Conservation (phyloP, 257 asterid genomes). For the Leptodermis oblonga region DNA sequence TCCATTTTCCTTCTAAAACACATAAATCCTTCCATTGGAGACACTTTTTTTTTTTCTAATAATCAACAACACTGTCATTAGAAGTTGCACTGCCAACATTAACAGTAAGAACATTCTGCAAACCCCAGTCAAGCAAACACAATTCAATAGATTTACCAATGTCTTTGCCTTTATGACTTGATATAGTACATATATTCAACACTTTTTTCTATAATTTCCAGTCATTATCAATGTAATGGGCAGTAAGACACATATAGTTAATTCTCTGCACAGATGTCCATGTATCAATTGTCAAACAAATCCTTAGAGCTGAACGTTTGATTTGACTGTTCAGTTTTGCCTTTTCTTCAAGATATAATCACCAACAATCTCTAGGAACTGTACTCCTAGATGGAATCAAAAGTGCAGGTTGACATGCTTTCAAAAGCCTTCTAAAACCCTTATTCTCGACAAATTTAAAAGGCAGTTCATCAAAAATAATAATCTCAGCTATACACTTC, state of each 20-base stretch:
- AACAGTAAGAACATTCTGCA: neutral
- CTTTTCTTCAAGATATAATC: neutral
- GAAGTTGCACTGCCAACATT: neutral
- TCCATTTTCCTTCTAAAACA: neutral
- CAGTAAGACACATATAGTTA: neutral
- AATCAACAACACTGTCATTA: neutral
- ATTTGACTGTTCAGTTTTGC: neutral
- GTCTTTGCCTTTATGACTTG: neutral
- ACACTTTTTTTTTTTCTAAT: neutral
- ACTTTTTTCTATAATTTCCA: neutral
- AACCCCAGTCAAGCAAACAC: slow-evolving; percentile 6
- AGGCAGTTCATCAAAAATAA: neutral
- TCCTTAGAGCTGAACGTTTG: neutral
- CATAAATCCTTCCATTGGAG: neutral
- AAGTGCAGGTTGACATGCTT: neutral
- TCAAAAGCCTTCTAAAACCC: neutral
- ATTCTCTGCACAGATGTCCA: neutral
- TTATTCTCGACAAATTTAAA: neutral
- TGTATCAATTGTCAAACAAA: neutral
- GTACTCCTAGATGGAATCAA: neutral
- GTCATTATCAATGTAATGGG: neutral
- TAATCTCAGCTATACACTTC: neutral
- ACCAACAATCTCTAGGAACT: neutral
- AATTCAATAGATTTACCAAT: neutral
- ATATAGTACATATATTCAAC: neutral